Evolutionary conservation across 805 yeast genomes (phyloP).

Genomic region (Komagataella pastoris): DNA sequence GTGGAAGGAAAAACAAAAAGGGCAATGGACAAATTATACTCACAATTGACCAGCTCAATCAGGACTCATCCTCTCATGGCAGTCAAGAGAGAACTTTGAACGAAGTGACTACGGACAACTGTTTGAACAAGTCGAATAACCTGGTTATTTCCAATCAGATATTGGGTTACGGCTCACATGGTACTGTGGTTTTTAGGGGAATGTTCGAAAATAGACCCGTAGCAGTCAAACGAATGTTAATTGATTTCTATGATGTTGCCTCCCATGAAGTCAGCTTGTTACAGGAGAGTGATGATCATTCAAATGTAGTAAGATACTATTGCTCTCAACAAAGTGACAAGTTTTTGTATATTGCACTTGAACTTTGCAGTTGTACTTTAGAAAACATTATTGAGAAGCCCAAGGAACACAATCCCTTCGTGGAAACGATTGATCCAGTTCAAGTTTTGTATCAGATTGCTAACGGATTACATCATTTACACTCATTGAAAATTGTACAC

Average conservation of each 20-base stretch:
- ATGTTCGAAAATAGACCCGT: constrained; percentile 87
- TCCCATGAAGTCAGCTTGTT: constrained; percentile 78
- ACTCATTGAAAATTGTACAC: constrained; percentile 83
- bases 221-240: constrained; percentile 87
- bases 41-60: constrained; percentile 4
- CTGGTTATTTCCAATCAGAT: constrained; percentile 56
- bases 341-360: constrained; percentile 86
- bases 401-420: constrained; percentile 21
- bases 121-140: constrained; percentile 24
- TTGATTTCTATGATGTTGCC: constrained; percentile 90
- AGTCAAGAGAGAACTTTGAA: constrained; percentile 1
- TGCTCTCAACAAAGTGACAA: constrained; percentile 87
- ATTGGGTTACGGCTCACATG: constrained; percentile 94
- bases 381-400: constrained; percentile 70
- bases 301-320: constrained; percentile 85
- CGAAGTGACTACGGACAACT: not conserved
- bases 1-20: constrained; percentile 53
- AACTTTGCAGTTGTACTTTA: constrained; percentile 77
- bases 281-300: constrained; percentile 94
- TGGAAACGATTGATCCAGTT: constrained; percentile 23
- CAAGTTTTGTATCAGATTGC: constrained; percentile 63
- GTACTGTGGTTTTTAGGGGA: constrained; percentile 89
- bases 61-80: constrained; percentile 9
- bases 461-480: constrained; percentile 76
- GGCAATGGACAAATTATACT: constrained; percentile 14